Conservation (phyloP, 2,329 filamentous ascomycete species). For the Sarocladiaceae sp. region DNA sequence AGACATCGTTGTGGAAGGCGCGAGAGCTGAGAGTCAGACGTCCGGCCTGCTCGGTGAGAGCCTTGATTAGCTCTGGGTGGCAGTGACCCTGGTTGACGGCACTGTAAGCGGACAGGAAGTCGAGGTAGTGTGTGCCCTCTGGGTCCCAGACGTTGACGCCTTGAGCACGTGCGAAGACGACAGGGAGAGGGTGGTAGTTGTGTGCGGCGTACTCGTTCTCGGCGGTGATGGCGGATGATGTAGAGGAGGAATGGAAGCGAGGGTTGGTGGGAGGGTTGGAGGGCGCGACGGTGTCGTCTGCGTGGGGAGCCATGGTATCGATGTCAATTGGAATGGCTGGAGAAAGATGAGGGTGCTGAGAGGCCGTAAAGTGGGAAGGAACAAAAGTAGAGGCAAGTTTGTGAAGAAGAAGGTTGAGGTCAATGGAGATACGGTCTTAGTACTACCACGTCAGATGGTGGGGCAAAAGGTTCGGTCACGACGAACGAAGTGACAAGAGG, state of each 20-base stretch:
- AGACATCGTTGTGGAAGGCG: constrained; percentile 98
- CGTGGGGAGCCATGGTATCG: constrained; percentile 53
- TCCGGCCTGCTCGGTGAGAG: constrained; percentile 80
- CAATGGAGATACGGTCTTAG: not conserved
- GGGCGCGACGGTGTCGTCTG: constrained; percentile 32
- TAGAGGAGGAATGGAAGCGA: constrained; percentile 69
- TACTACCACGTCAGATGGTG: constrained; percentile 1
- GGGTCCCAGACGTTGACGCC: constrained; percentile 95
- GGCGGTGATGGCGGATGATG: constrained; percentile 67
- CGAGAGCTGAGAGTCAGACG: constrained; percentile 87
- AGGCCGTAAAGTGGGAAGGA: not conserved
- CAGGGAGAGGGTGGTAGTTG: constrained; percentile 96
- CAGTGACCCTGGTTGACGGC: constrained; percentile 98
- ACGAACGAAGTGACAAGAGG: not conserved
- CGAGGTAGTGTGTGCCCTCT: constrained; percentile 89
- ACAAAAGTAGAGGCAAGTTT: not conserved
- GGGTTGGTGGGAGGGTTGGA: constrained; percentile 26
- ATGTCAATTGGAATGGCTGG: constrained; percentile 10
- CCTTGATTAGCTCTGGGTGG: constrained; percentile 90
- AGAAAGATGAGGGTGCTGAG: not conserved
- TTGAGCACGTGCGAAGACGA: constrained; percentile 82
- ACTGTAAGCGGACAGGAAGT: constrained; percentile 96
- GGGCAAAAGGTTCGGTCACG: constrained; percentile 7
- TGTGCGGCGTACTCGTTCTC: constrained; percentile 87
- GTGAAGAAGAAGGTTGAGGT: not conserved